phyloP scores from a whole-genome alignment of 2,329 filamentous ascomycete genomes.

The Pseudogymnoascus sp. region DNA sequence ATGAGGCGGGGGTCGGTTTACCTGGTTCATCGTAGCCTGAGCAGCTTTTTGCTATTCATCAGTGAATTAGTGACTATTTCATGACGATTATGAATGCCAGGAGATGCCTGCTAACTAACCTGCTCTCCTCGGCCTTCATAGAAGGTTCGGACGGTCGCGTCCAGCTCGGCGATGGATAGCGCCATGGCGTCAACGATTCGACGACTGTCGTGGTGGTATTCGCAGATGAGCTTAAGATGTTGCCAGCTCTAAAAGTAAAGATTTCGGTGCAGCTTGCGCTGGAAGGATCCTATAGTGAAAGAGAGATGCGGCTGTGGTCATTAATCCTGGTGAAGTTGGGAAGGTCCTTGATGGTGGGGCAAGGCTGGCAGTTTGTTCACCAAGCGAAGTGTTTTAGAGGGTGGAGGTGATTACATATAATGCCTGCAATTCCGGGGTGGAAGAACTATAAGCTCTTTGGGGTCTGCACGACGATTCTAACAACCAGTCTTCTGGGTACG shows the following conservation, averaged over 20 bases:
- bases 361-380: slow-evolving; percentile 8
- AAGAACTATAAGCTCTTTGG: slow-evolving; percentile 8
- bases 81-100: neutral
- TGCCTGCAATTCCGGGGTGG: slow-evolving; percentile 6
- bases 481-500: neutral
- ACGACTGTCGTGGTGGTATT: slow-evolving; percentile 5
- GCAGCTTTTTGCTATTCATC: slow-evolving; percentile 83
- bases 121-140: slow-evolving; percentile 94
- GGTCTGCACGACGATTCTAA: neutral
- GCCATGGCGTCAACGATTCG: slow-evolving; percentile 45
- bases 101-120: slow-evolving; percentile 46
- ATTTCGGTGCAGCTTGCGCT: slow-evolving; percentile 13
- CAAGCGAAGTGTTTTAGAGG: slow-evolving; percentile 11
- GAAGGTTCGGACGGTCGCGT: slow-evolving; percentile 91
- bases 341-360: slow-evolving; percentile 9
- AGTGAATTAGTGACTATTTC: slow-evolving; percentile 32
- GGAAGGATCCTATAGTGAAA: slow-evolving; percentile 2
- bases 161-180: slow-evolving; percentile 83
- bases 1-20: slow-evolving; percentile 36
- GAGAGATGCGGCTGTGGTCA: slow-evolving; percentile 8
- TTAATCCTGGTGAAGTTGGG: slow-evolving; percentile 9
- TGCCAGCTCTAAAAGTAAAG: neutral
- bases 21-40: slow-evolving; percentile 87
- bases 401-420: slow-evolving; percentile 10
- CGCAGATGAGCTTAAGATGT: slow-evolving; percentile 9